Evolutionary conservation across 2,329 filamentous ascomycete genomes (phyloP).

Genomic region (Pseudopithomyces chartarum): DNA sequence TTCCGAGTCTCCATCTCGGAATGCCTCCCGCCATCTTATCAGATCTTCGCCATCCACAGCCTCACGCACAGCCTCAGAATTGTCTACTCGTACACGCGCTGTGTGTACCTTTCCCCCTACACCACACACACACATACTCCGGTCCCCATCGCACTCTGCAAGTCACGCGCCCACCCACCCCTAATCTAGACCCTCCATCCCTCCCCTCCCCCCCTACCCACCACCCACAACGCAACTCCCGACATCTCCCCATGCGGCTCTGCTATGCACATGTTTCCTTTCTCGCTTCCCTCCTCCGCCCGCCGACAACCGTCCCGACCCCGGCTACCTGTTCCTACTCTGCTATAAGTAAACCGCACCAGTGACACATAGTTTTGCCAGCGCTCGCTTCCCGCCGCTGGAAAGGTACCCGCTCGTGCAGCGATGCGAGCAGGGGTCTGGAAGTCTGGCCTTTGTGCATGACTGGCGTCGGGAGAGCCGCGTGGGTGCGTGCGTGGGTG

Average conservation of each 20-base stretch:
- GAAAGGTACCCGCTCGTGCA: background rate
- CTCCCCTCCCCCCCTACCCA: too few species aligned
- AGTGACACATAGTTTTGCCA: background rate
- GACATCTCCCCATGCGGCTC: background rate
- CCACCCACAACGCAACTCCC: background rate
- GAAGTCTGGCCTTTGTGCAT: background rate
- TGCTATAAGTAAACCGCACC: background rate
- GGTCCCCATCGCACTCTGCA: background rate
- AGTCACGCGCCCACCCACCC: background rate
- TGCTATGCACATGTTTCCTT: too few species aligned
- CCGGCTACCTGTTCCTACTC: background rate
- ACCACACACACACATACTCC: background rate
- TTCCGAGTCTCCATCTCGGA: background rate
- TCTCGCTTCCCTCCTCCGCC: too few species aligned
- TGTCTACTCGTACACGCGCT: too few species aligned
- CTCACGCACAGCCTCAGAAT: background rate
- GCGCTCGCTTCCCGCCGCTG: background rate
- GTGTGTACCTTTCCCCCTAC: too few species aligned
- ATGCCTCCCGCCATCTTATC: background rate
- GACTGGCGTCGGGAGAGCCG: background rate
- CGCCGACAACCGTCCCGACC: too few species aligned
- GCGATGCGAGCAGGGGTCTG: conserved; percentile 1
- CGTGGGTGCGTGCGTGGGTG: background rate
- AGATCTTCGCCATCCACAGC: background rate
- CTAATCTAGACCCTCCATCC: background rate